phyloP scores from a whole-genome alignment of 371 early-diverging fungal genomes.

The Mortierella sp. region DNA sequence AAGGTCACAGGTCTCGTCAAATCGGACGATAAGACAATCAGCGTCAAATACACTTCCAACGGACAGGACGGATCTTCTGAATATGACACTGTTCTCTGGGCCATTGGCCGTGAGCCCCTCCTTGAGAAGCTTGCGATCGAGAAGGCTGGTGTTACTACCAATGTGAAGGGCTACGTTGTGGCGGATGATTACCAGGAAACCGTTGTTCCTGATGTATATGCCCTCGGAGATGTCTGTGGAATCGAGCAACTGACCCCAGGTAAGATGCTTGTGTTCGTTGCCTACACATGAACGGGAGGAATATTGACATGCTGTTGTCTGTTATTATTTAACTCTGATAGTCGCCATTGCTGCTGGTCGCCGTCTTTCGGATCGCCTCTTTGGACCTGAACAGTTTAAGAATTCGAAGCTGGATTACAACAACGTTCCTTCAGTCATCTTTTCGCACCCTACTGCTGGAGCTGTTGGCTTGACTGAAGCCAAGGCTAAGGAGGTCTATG shows the following conservation, averaged over 20 bases:
- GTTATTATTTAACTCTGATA: conserved; percentile 7
- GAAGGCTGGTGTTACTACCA: conserved; percentile 70
- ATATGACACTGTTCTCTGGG: conserved; percentile 84
- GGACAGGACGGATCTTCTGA: conserved; percentile 57
- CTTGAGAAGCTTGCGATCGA: conserved; percentile 76
- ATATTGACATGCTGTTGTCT: no score
- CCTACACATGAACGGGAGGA: no score
- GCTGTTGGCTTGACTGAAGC: conserved; percentile 91
- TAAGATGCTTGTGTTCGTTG: no score
- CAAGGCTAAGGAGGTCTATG: conserved; percentile 81
- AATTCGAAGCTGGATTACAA: conserved; percentile 88
- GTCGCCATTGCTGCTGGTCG: conserved; percentile 97
- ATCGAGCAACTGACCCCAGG: conserved; percentile 93
- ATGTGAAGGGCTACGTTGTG: conserved; percentile 75
- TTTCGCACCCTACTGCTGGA: conserved; percentile 95
- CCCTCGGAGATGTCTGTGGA: conserved; percentile 97
- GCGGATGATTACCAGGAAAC: conserved; percentile 94
- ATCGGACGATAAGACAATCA: conserved; percentile 53
- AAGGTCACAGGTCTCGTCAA: conserved; percentile 62
- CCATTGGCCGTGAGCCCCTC: conserved; percentile 90
- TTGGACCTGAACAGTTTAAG: conserved; percentile 79
- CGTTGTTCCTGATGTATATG: conserved; percentile 73
- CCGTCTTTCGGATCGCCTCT: conserved; percentile 90
- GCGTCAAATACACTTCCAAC: conserved; percentile 58
- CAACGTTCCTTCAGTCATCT: conserved; percentile 96